Evolutionary conservation across 129 eudicot species (phyloP).

Genomic region (Silybum marianum): DNA sequence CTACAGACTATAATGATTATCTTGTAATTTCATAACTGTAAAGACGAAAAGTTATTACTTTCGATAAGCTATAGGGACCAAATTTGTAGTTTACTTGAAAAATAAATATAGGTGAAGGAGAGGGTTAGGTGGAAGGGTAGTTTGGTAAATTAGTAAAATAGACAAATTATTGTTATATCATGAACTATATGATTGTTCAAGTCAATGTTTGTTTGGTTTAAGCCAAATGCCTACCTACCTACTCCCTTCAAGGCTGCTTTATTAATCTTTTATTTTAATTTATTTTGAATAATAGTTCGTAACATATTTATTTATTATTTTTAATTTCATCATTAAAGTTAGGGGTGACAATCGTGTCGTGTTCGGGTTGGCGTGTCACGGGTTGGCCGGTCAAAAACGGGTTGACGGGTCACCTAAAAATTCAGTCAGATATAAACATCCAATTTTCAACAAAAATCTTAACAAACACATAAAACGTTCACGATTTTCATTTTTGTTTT

Average conservation of each 20-base stretch:
- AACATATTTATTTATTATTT: no score
- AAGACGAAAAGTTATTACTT: no score
- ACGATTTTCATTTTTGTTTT: no score
- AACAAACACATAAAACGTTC: no score
- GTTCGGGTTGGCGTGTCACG: no score
- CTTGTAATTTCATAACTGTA: no score
- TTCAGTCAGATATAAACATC: no score
- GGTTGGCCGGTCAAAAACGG: no score
- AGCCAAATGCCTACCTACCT: slow-evolving; percentile 30
- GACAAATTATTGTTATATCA: background rate
- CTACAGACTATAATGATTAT: no score
- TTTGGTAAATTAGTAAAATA: slow-evolving; percentile 19
- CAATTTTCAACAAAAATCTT: no score
- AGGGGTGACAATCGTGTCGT: no score
- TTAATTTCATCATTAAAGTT: background rate
- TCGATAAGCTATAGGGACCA: background rate
- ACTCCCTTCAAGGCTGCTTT: slow-evolving; percentile 25
- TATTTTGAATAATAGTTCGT: background rate
- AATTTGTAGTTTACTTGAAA: background rate
- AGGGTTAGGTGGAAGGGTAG: slow-evolving; percentile 34
- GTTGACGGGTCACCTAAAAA: no score
- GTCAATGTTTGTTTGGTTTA: slow-evolving; percentile 35
- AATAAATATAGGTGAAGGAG: background rate
- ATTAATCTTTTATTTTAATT: background rate
- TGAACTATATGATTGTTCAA: slow-evolving; percentile 6